Conservation (phyloP, 176 grass and related monocot genomes). For the Miscanthus lutarioriparius region DNA sequence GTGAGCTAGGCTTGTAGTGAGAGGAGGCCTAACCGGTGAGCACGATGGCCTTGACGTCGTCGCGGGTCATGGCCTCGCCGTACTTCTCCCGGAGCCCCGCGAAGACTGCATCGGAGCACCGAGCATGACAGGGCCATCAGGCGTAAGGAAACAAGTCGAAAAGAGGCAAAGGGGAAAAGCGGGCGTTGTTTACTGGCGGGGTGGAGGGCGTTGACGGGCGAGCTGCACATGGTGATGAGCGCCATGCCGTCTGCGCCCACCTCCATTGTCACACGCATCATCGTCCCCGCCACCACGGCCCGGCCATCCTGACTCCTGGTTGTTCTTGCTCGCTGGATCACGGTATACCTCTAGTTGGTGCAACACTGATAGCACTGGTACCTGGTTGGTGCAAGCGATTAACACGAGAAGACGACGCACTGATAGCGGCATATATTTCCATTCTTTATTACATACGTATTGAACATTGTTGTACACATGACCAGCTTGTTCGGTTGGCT, state of each 20-base stretch:
- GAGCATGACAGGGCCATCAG: background rate
- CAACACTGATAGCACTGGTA: no score
- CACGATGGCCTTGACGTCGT: constrained; percentile 90
- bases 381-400: background rate
- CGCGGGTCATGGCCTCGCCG: constrained; percentile 53
- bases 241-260: constrained; percentile 72
- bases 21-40: no score
- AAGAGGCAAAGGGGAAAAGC: background rate
- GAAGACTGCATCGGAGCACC: constrained; percentile 88
- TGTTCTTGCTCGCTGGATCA: background rate
- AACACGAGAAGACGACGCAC: background rate
- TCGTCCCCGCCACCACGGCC: background rate
- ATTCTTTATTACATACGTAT: background rate
- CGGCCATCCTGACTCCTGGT: background rate
- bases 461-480: background rate
- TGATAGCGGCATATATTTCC: background rate
- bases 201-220: constrained; percentile 82
- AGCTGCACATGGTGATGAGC: constrained; percentile 78
- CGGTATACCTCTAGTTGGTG: background rate
- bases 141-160: background rate
- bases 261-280: constrained; percentile 78
- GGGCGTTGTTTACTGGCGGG: constrained; percentile 44
- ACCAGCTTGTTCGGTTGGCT: no score
- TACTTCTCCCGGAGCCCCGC: constrained; percentile 82
- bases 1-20: no score